phyloP scores from a whole-genome alignment of 2,329 filamentous ascomycete species.

The Graphilbum fragrans region DNA sequence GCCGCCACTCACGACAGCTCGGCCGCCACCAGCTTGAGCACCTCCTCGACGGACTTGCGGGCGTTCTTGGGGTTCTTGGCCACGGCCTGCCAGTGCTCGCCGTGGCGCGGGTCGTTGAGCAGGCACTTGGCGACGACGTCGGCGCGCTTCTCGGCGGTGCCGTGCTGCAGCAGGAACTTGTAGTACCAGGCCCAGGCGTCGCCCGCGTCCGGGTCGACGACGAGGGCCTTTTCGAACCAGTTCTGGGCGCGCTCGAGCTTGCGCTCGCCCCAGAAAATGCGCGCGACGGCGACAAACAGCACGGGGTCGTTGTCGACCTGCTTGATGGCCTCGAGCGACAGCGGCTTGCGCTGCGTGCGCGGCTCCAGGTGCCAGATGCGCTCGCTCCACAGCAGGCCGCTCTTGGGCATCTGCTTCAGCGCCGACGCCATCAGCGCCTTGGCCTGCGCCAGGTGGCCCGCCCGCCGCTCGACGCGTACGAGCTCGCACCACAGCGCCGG shows the following conservation, averaged over 20 bases:
- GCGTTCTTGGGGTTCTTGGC: slow-evolving; percentile 80
- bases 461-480: slow-evolving; percentile 83
- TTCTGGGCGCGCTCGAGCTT: slow-evolving; percentile 86
- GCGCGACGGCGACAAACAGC: slow-evolving; percentile 81
- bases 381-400: slow-evolving; percentile 82
- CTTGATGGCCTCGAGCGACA: slow-evolving; percentile 88
- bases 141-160: slow-evolving; percentile 80
- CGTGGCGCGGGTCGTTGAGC: slow-evolving; percentile 77
- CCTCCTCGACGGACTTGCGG: slow-evolving; percentile 61
- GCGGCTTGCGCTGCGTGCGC: slow-evolving; percentile 82
- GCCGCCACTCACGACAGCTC: slow-evolving; percentile 11
- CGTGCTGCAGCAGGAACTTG: slow-evolving; percentile 84
- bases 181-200: slow-evolving; percentile 99
- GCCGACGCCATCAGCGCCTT: slow-evolving; percentile 89
- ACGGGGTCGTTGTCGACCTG: slow-evolving; percentile 87
- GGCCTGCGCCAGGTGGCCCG: slow-evolving; percentile 71
- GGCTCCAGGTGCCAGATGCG: slow-evolving; percentile 91
- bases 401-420: slow-evolving; percentile 80
- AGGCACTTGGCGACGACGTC: slow-evolving; percentile 76
- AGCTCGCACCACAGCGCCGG: slow-evolving; percentile 83
- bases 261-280: slow-evolving; percentile 92
- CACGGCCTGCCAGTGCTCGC: slow-evolving; percentile 80
- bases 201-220: slow-evolving; percentile 74
- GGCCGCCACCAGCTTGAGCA: slow-evolving; percentile 66
- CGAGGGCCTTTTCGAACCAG: slow-evolving; percentile 94